Conservation (phyloP, 192 early-diverging fungal genomes). For the Coemansia reversa region DNA sequence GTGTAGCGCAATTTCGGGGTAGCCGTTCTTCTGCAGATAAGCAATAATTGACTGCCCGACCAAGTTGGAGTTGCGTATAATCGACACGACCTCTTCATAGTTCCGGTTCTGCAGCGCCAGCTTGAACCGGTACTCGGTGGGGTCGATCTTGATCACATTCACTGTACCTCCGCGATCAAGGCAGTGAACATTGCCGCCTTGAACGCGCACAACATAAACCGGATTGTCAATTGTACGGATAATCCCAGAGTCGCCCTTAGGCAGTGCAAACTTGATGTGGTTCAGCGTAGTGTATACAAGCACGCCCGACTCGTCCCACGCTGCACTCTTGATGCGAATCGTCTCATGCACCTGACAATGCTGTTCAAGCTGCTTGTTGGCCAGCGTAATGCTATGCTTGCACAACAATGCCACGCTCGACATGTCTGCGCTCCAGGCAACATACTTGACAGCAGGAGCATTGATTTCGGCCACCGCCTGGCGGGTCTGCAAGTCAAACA, state of each 20-base stretch:
- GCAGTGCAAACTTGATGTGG: slow-evolving; percentile 96
- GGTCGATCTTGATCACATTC: slow-evolving; percentile 86
- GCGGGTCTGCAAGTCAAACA: slow-evolving; percentile 90
- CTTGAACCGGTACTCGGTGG: slow-evolving; percentile 99
- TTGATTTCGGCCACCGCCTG: slow-evolving; percentile 73
- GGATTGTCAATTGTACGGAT: slow-evolving; percentile 96
- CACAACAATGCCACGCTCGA: slow-evolving; percentile 83
- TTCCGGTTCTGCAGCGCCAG: slow-evolving; percentile 85
- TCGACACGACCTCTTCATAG: slow-evolving; percentile 94
- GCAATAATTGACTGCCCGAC: slow-evolving; percentile 99
- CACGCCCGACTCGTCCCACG: slow-evolving; percentile 90
- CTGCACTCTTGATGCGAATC: slow-evolving; percentile 96
- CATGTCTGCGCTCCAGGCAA: slow-evolving; percentile 90
- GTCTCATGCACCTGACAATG: slow-evolving; percentile 91
- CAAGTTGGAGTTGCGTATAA: slow-evolving; percentile 93
- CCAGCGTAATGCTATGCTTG: slow-evolving; percentile 96
- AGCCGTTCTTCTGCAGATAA: slow-evolving; percentile 99
- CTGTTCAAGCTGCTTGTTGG: slow-evolving; percentile 86
- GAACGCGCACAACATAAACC: slow-evolving; percentile 84
- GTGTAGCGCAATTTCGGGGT: slow-evolving; percentile 97
- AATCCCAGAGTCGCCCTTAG: slow-evolving; percentile 95
- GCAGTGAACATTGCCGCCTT: slow-evolving; percentile 81
- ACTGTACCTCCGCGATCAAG: slow-evolving; percentile 90
- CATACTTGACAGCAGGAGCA: slow-evolving; percentile 88
- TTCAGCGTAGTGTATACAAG: slow-evolving; percentile 97